These are phyloP conservation scores for Cerioporus squamosus DNA, from an alignment of 1,284 basidiomycete genomes.

Conservation along the genomic window DNA sequence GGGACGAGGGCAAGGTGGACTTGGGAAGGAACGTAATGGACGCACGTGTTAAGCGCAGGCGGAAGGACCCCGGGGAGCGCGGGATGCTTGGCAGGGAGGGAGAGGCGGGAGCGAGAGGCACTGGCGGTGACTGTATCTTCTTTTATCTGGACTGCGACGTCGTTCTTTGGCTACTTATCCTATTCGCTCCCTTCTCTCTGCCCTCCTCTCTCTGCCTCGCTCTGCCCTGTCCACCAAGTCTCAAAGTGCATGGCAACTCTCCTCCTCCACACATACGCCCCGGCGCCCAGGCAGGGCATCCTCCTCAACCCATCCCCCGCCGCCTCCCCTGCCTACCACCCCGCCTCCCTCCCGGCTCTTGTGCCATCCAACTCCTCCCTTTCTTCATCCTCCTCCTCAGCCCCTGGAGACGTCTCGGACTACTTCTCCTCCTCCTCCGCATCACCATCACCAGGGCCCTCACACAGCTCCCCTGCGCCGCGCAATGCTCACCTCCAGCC, in stretches of 20 bases:
- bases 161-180: constrained; percentile 16
- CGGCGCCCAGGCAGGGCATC: constrained; percentile 32
- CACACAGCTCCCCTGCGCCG: constrained; percentile 19
- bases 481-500: constrained; percentile 16
- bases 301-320: constrained; percentile 40
- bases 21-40: constrained; percentile 10
- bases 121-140: constrained; percentile 8
- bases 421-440: constrained; percentile 32
- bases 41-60: constrained; percentile 28
- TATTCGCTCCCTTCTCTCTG: constrained; percentile 33
- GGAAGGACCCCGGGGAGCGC: constrained; percentile 29
- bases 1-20: constrained; percentile 1
- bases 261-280: constrained; percentile 13
- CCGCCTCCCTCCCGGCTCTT: constrained; percentile 30
- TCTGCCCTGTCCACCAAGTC: neutral
- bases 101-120: constrained; percentile 15
- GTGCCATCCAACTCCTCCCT: constrained; percentile 32
- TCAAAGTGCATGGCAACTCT: constrained; percentile 27
- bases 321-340: constrained; percentile 31
- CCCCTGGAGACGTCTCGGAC: constrained; percentile 30
- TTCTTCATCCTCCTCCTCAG: constrained; percentile 32
- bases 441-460: constrained; percentile 20
- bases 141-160: constrained; percentile 19
- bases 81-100: constrained; percentile 16
- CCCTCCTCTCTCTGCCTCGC: constrained; percentile 34